phyloP scores from a whole-genome alignment of 805 yeast species.

The Pichia membranifaciens region DNA sequence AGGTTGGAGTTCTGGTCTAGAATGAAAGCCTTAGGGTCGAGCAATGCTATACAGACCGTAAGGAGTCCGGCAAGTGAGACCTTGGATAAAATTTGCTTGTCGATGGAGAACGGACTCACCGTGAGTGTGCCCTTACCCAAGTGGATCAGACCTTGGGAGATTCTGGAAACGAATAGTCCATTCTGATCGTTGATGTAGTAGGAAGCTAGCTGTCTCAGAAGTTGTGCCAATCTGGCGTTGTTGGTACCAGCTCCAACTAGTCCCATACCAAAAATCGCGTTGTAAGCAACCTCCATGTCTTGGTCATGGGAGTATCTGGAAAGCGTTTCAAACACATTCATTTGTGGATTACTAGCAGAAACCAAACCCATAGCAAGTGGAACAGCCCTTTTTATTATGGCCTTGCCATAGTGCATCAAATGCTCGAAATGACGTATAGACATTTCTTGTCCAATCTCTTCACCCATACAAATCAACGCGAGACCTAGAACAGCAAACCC shows the following conservation, averaged over 20 bases:
- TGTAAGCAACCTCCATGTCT: slow-evolving; percentile 88
- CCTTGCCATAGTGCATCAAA: slow-evolving; percentile 95
- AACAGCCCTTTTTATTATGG: slow-evolving; percentile 85
- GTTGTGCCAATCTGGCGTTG: slow-evolving; percentile 95
- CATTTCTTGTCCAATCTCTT: slow-evolving; percentile 97
- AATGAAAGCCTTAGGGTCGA: slow-evolving; percentile 81
- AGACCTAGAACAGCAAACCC: slow-evolving; percentile 93
- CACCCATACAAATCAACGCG: slow-evolving; percentile 95
- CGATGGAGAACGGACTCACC: slow-evolving; percentile 82
- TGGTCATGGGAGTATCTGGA: slow-evolving; percentile 96
- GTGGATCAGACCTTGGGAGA: slow-evolving; percentile 92
- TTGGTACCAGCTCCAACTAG: slow-evolving; percentile 98
- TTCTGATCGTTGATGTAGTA: slow-evolving; percentile 89
- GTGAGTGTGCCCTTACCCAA: slow-evolving; percentile 95
- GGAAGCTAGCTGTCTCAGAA: slow-evolving; percentile 88
- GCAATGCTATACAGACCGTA: slow-evolving; percentile 74
- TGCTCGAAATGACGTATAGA: slow-evolving; percentile 94
- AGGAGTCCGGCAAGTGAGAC: slow-evolving; percentile 85
- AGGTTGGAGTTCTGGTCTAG: slow-evolving; percentile 70
- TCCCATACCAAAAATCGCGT: slow-evolving; percentile 96
- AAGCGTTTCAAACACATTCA: slow-evolving; percentile 93
- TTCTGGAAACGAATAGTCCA: slow-evolving; percentile 84
- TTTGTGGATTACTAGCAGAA: slow-evolving; percentile 89
- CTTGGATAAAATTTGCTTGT: slow-evolving; percentile 79
- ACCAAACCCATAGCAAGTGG: slow-evolving; percentile 98